Evolutionary conservation across 805 yeast species (phyloP), one percentile per base, ranked within the genome.

Genomic region (Tetrapisispora iriomotensis): DNA sequence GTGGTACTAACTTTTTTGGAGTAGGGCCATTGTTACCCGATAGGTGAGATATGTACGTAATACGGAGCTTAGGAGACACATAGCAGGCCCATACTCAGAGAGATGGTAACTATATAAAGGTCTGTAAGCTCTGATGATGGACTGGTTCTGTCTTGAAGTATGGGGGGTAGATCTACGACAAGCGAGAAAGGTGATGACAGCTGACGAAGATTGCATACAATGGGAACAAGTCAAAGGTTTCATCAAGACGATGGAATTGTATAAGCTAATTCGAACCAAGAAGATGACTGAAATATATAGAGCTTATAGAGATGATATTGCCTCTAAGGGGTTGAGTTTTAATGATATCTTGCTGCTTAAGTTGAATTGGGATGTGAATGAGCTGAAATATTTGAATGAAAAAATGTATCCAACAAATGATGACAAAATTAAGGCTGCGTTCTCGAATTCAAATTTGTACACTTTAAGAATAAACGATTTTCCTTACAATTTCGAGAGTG

Each of bases 401-500:
- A 20, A 27, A 4, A 33, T 21, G 22, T 53, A 46, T 43, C 58
- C 47, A 9, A 48, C 43, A 6, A 43, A 40, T 36, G 48, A 38
- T 5, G 51, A 51, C 20, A 47, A 54, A 32, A 37, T 51, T 5
- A 39, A 59, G 23, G 47, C 47, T 4, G 33, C 50, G 15, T 55
- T 64, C 41, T 41, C 52, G 1, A 37, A 50, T 14, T 52, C 60
- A 6, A 41, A 43, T 9, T 70, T 71, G 25, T 55, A 60, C 24
- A 54, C 63, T 30, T 62, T 77, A 24, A 58, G 75, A 7, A 41
- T 52, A 20, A 82, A 82, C 53, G 77, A 75, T 44, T 82, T 78
- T 58, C 87, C 87, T 0, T 82, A 82, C 60, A 68, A 71, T 48
- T 72, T 79, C 44, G 75, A 68, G 27, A 45, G 53, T 0, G 66